A percentile compares a stretch with the other conserved stretches of the same genome.
Conservation (phyloP, 1,284 basidiomycete species). For the Afroboletus lepidellus region DNA sequence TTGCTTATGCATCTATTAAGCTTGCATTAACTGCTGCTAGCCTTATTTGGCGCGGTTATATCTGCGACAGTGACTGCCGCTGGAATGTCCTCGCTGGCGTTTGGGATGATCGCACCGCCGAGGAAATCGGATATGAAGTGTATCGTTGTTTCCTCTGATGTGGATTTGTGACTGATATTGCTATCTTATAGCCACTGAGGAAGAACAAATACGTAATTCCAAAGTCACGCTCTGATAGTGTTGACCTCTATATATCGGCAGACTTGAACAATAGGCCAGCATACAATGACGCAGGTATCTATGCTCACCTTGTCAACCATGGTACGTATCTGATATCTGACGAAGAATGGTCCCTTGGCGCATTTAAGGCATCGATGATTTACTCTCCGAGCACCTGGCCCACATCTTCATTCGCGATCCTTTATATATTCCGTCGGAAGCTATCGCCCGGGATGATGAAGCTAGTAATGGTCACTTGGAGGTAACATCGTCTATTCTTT, state of each 20-base stretch:
- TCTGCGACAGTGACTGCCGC: slow-evolving; percentile 95
- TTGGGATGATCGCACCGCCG: slow-evolving; percentile 94
- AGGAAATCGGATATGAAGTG: slow-evolving; percentile 81
- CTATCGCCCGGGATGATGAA: slow-evolving; percentile 87
- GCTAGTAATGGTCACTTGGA: slow-evolving; percentile 95
- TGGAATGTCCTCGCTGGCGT: slow-evolving; percentile 99
- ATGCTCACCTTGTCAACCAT: slow-evolving; percentile 66
- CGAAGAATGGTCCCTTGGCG: not conserved
- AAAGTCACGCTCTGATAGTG: slow-evolving; percentile 96
- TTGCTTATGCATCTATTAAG: slow-evolving; percentile 41
- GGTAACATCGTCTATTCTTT: too few relatives aligned
- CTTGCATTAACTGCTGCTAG: slow-evolving; percentile 93
- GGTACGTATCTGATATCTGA: too few relatives aligned
- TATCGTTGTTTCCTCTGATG: slow-evolving; percentile 40
- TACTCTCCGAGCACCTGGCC: slow-evolving; percentile 88
- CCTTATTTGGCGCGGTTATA: slow-evolving; percentile 91
- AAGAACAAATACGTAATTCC: slow-evolving; percentile 78
- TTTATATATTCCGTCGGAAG: slow-evolving; percentile 93
- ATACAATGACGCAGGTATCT: slow-evolving; percentile 89
- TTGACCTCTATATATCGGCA: slow-evolving; percentile 90
- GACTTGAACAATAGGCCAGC: slow-evolving; percentile 85
- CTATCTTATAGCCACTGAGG: slow-evolving; percentile 63
- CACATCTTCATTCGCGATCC: slow-evolving; percentile 99
- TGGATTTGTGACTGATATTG: slow-evolving; percentile 9
- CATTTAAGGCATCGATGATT: slow-evolving; percentile 76